Conservation (phyloP, 208 protist genomes). For the Strigomonas culicis region DNA sequence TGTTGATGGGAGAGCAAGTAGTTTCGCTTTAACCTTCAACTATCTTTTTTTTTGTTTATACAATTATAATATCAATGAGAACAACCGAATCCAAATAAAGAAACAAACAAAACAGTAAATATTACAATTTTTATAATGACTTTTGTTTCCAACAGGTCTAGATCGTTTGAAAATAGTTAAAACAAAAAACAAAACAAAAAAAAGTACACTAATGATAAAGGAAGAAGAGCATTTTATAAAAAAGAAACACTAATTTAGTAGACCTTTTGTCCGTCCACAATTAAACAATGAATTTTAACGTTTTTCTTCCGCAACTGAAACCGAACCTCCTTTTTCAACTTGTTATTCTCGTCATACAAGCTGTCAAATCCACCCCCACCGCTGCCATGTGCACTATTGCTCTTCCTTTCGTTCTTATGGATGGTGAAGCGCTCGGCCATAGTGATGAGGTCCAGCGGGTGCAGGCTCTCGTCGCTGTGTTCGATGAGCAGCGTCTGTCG, state of each 20-base stretch:
- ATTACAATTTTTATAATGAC: too few relatives aligned
- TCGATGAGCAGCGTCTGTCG: constrained; percentile 77
- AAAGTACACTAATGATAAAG: too few relatives aligned
- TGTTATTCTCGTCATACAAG: neutral
- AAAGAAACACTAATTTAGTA: constrained; percentile 6
- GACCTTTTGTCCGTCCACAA: constrained; percentile 64
- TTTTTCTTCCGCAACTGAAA: constrained; percentile 9
- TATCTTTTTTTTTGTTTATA: too few relatives aligned
- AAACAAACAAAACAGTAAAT: constrained; percentile 8
- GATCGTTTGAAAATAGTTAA: too few relatives aligned
- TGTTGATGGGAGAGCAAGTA: too few relatives aligned
- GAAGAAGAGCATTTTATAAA: too few relatives aligned
- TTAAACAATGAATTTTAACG: constrained; percentile 63
- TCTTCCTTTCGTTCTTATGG: constrained; percentile 7
- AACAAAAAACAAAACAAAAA: too few relatives aligned
- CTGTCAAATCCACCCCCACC: neutral
- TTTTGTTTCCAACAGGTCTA: too few relatives aligned
- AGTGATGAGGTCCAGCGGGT: constrained; percentile 59
- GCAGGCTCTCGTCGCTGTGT: constrained; percentile 47
- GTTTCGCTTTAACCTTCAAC: too few relatives aligned
- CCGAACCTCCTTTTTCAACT: neutral
- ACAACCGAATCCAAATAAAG: neutral
- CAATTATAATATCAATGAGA: neutral
- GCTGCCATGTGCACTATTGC: neutral
- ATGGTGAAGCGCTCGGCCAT: constrained; percentile 48